Evolutionary conservation across 495 filamentous ascomycete genomes (phyloP), one percentile per base, ranked within the genome.

Genomic region (Podospora conica): DNA sequence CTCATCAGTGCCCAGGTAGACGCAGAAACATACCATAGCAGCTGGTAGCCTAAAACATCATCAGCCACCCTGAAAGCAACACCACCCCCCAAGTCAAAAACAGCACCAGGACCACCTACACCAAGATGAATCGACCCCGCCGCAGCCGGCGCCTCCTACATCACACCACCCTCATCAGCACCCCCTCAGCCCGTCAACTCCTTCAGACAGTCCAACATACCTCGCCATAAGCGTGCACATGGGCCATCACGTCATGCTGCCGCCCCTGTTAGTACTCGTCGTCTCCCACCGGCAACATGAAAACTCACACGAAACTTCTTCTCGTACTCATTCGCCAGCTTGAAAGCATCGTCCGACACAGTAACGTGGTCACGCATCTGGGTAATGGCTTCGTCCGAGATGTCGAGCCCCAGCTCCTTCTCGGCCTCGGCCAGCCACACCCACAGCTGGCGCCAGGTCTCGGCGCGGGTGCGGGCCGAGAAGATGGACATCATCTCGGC

Each of bases 61-160:
- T 15, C 55, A 25, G n/a, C 3, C 18, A 60, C 11, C 24, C 10
- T 5, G 31, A 12, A 9, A 53, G 23, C 7, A 56, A 9, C n/a
- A 23, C 9, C 48, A 29, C 66, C 24, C 18, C 58, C 8, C 18
- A 12, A 23, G 1, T 27, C 75, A 23, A 15, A n/a, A 25, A 3
- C 15, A 28, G 1, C 11, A 6, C 20, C 10, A 55, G 24, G 4
- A 4, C 64, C 18, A 69, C 69, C 71, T 69, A 70, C 71, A 80
- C 72, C 93, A 78, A 83, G 88, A 79, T 97, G 93, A 58, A 97
- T 96, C 73, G 94, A 91, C 22, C 91, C 91, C 21, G 90, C 91
- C 53, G 93, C 93, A 56, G 87, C 88, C 4, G 93, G 92, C 10
- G 91, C 91, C 59, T 93, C 92, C 48, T 48, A 48, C 3, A n/a